These are phyloP conservation scores for Aotearoamyces nothofagi DNA, from an alignment of 2,329 filamentous ascomycete species.

Conservation along the genomic window DNA sequence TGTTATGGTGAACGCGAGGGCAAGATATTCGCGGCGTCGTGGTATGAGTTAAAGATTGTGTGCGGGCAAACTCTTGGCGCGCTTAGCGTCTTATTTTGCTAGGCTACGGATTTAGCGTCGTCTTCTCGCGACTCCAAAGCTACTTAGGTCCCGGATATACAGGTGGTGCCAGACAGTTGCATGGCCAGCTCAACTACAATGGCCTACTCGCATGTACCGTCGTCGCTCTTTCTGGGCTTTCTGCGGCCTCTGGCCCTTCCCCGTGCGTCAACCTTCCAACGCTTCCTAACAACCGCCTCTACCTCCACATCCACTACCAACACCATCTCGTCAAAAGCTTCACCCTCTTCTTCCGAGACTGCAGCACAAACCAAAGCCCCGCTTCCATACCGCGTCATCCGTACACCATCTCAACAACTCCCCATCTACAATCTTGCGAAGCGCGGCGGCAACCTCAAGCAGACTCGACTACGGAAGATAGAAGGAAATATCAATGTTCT, in stretches of 20 bases:
- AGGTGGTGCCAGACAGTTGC: no score
- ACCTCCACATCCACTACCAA: conserved; percentile 4
- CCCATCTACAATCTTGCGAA: conserved; percentile 65
- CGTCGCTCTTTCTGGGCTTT: conserved; percentile 15
- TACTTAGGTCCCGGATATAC: no score
- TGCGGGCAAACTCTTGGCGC: no score
- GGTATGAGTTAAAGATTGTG: no score
- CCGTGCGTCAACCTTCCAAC: conserved; percentile 13
- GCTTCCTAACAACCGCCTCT: conserved; percentile 16
- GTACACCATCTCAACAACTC: conserved; percentile 55
- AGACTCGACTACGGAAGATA: conserved; percentile 66
- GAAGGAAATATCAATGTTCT: conserved; percentile 56
- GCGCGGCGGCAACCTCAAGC: conserved; percentile 58
- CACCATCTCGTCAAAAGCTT: no score
- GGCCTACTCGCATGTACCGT: conserved; percentile 1
- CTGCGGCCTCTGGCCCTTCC: conserved; percentile 18
- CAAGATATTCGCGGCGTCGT: conserved; percentile 2
- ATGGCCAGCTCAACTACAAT: background rate
- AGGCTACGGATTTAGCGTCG: background rate
- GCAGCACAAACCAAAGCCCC: conserved; percentile 6
- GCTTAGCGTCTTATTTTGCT: no score
- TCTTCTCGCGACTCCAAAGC: conserved; percentile 4
- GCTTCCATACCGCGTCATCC: conserved; percentile 38
- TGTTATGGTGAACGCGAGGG: conserved; percentile 2
- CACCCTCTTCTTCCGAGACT: conserved; percentile 1